These are phyloP conservation scores for Clavispora fructus DNA, from an alignment of 805 yeast species.

Conservation along the genomic window DNA sequence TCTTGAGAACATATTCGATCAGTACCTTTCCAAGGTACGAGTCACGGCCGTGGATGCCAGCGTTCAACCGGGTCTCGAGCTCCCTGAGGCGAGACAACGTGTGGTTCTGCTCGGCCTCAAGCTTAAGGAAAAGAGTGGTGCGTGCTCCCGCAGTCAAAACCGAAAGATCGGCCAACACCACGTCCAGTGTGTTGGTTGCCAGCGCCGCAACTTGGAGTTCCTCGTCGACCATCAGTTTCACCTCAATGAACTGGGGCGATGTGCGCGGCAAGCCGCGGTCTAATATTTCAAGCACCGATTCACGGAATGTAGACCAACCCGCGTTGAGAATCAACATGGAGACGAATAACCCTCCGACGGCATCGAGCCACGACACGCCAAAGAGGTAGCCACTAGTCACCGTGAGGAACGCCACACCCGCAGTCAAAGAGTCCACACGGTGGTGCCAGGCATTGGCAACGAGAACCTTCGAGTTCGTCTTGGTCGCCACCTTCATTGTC, in stretches of 20 bases:
- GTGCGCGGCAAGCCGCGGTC: constrained; percentile 60
- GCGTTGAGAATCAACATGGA: constrained; percentile 79
- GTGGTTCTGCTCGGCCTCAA: constrained; percentile 22
- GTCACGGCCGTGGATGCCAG: constrained; percentile 9
- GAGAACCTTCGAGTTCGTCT: constrained; percentile 79
- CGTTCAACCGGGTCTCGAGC: constrained; percentile 12
- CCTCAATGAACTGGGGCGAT: constrained; percentile 44
- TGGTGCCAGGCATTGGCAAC: constrained; percentile 99
- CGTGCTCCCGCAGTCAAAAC: constrained; percentile 58
- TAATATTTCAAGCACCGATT: constrained; percentile 68
- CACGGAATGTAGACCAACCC: constrained; percentile 68
- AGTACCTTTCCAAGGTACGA: constrained; percentile 13
- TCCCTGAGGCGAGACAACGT: constrained; percentile 4
- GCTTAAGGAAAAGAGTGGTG: constrained; percentile 33
- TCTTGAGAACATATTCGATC: constrained; percentile 8
- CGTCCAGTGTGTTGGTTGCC: constrained; percentile 21
- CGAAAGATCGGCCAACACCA: constrained; percentile 36
- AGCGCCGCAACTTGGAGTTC: constrained; percentile 17
- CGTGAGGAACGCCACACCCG: constrained; percentile 83
- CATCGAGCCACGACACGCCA: constrained; percentile 78
- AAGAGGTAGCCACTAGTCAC: constrained; percentile 81
- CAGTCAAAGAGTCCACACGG: constrained; percentile 88
- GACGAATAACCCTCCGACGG: constrained; percentile 86
- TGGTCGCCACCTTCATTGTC: constrained; percentile 73
- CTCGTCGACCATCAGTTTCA: constrained; percentile 36